Evolutionary conservation across 148 eudicot species (phyloP), one percentile per base, ranked within the genome.

Genomic region (Rhododendron molle): DNA sequence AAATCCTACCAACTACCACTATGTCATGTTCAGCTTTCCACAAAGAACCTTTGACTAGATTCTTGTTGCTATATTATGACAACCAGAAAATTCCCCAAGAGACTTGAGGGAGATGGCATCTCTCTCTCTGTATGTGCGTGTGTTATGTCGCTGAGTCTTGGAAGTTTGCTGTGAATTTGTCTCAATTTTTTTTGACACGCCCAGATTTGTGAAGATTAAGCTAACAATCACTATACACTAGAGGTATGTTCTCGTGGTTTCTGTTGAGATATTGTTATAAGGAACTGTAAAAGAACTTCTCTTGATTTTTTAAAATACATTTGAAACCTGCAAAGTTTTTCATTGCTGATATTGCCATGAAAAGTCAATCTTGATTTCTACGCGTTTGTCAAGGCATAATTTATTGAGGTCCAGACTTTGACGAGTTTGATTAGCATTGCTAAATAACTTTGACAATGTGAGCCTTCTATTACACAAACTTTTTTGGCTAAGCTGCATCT

Each of bases 1-100:
- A 14, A 21, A 34, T 81, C 47, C 58, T 40, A 60, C 74, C 84
- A 38, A 82, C 83, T 81, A 38, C 69, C 73, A 40, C 83, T 34
- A 15, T 52, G 56, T 52, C 56, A 14, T 52, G 56, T 52, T 32
- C 71, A 81, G 32, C 50, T 43, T 60, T 82, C 44, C 30, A 38
- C 52, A 82, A 18, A 82, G 13, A 38, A 65, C 40, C 62, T 14
- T 82, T 43, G 50, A 82, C 76, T 7, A 62, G 76, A 82, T 82
- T 65, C 74, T 38, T 60, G 52, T 23, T 26, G 13, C 84, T 82
- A 15, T 60, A 60, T 40, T 23, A 11, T 15, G 23, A 81, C 47
- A 56, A 82, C 52, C 84, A 38, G 67, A 62, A 65, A 23, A 82
- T 43, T 12, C 52, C 16, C 46, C 76, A 62, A 5, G 36, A 40